These are phyloP conservation scores for Flaveria trinervia DNA, from an alignment of 129 eudicot genomes.

Conservation along the genomic window DNA sequence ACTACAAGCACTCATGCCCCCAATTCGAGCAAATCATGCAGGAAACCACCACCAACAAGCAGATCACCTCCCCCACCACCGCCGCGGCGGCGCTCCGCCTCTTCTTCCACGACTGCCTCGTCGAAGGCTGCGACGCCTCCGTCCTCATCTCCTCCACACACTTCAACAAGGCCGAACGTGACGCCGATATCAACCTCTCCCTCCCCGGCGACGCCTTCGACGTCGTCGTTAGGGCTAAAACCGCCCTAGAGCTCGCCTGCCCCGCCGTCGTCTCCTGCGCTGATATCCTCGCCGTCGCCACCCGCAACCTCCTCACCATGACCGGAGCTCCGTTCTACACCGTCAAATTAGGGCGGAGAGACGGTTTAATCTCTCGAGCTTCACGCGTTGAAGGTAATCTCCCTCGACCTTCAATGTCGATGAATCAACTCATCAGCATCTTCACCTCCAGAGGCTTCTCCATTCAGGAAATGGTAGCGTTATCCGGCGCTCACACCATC, in stretches of 20 bases:
- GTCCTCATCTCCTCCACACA: slow-evolving; percentile 71
- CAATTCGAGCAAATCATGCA: slow-evolving; percentile 68
- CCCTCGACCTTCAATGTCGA: slow-evolving; percentile 59
- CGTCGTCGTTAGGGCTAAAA: slow-evolving; percentile 76
- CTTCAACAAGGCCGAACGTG: slow-evolving; percentile 78
- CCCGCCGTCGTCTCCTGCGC: slow-evolving; percentile 91
- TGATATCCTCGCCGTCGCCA: slow-evolving; percentile 70
- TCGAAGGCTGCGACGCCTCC: slow-evolving; percentile 82
- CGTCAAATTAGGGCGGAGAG: slow-evolving; percentile 61
- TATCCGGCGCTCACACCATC: slow-evolving; percentile 81
- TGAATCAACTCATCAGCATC: slow-evolving; percentile 44
- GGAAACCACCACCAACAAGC: slow-evolving; percentile 74
- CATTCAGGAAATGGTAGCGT: slow-evolving; percentile 72
- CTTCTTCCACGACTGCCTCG: slow-evolving; percentile 44
- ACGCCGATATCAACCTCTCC: slow-evolving; percentile 90
- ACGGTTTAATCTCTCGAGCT: slow-evolving; percentile 47
- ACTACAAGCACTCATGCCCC: slow-evolving; percentile 68
- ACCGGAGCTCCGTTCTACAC: slow-evolving; percentile 74
- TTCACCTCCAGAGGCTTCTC: slow-evolving; percentile 57
- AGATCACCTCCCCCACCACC: slow-evolving; percentile 83
- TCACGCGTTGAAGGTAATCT: slow-evolving; percentile 49
- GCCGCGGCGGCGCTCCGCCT: slow-evolving; percentile 78
- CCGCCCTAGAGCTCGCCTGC: slow-evolving; percentile 84
- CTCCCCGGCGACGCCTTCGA: slow-evolving; percentile 94
- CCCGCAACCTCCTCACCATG: slow-evolving; percentile 62